Evolutionary conservation across 495 filamentous ascomycete genomes (phyloP), one percentile per base, ranked within the genome.

Genomic region (Achaetomiella virescens): DNA sequence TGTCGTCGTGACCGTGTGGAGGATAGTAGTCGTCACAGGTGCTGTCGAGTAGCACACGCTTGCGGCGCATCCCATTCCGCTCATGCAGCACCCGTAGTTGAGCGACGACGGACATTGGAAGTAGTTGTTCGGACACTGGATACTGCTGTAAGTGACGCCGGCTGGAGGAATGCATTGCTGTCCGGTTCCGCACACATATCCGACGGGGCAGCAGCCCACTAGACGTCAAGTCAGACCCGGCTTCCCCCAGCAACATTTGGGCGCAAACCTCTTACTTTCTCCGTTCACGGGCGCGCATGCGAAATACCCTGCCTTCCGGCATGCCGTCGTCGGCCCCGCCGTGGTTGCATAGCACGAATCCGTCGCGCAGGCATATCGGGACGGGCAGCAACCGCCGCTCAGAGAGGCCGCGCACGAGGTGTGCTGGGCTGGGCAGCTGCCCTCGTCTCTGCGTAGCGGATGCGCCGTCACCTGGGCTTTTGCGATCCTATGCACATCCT

Each of bases 321-420:
- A 68, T 8, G 69, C 73, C n/a, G 71, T 59, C 14, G 70, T 62
- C 35, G 67, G 57, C 12, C 66, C 71, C 25, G 69, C 61, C 12
- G 72, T 75, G 25, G 73, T 75, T 46, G 72, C 69, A 47, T 69
- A 72, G 47, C 75, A 78, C 14, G 66, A 71, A 15, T 74, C 67
- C 35, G 62, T 62, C n/a, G 58, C 72, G 56, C 75, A 78, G 2
- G 54, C 68, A 55, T 76, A 78, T 8, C 59, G 56, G 12, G 65
- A 59, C 3, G 72, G 74, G 44, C 75, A 78, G 43, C 75, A 78
- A 33, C 69, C 70, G 35, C 75, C 75, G 43, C 64, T 56, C 24
- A 67, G 41, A 0, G 67, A 65, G 9, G 66, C 59, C 17, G 74
- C 64, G 54, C 75, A 78, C 24, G 70, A 52, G 11, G 63, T 59